Base-by-base conservation (phyloP, 2,329 filamentous ascomycete genomes). In the Stemphylium beticola region DNA sequence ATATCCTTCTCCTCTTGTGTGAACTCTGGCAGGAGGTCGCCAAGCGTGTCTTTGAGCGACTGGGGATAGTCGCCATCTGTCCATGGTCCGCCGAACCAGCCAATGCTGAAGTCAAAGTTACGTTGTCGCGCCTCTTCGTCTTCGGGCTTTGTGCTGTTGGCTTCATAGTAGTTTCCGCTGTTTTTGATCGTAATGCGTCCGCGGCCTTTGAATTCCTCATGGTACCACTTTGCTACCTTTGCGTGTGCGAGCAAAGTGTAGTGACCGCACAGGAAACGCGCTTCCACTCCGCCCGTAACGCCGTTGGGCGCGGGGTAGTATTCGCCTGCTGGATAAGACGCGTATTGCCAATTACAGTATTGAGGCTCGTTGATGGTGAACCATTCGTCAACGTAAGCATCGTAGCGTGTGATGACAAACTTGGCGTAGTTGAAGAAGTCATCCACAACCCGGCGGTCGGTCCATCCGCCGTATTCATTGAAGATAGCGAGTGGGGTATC, bases 301-400 rank as follows among this genome's bases (percentile, higher is more conserved):
- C 71, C 69, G 45, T 78, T 74, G 29, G 80, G 81, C 1, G 77
- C 76, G 14, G 79, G 79, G 34, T 80, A 80, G 55, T 78, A 77
- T 12, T 74, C 63, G 5, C 80, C 78, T 12, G 76, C 74, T 2
- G 77, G 78, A 37, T 80, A 81, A 49, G 61, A 63, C 1, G 71
- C 67, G 60, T 79, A 81, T 61, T 81, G 79, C 78, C 78, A 80
- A 52, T 81, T 78, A 54, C 79, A 81, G 66, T 80, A 78, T 60
- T 79, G 76, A 2, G 77, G 74, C 61, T 76, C 73, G 53, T 77
- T 77, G 60, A 78, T 74, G 0, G 76, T 76, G 53, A 75, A 77
- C 75, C 74, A 78, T 15, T 74, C 69, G 22, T 74, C 73, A 4
- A 78, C 76, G 46, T 74, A 73, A 9, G 67, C 62, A 49, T 78